A percentile compares a stretch with the other conserved stretches of the same genome.
phyloP scores from a whole-genome alignment of 768 basidiomycete species.

The Termitomyces sp. region DNA sequence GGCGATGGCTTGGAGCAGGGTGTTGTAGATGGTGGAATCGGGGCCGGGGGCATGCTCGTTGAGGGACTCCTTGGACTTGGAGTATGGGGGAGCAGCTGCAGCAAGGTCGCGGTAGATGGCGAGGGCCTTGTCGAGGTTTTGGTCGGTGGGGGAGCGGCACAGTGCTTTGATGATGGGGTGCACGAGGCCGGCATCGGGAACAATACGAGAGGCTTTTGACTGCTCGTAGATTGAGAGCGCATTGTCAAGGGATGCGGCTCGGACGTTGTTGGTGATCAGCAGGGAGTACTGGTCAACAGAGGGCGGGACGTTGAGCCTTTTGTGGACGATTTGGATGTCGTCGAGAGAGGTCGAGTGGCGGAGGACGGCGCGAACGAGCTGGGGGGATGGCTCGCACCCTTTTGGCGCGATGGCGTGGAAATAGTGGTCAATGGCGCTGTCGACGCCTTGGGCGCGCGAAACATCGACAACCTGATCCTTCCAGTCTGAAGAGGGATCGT shows the following conservation, averaged over 20 bases:
- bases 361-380: slow-evolving; percentile 36
- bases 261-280: slow-evolving; percentile 46
- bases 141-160: slow-evolving; percentile 35
- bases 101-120: slow-evolving; percentile 45
- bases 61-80: slow-evolving; percentile 11
- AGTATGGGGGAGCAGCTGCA: slow-evolving; percentile 20
- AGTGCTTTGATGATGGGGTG: slow-evolving; percentile 50
- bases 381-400: slow-evolving; percentile 23
- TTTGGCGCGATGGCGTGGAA: slow-evolving; percentile 22
- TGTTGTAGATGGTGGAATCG: slow-evolving; percentile 48
- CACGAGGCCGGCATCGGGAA: slow-evolving; percentile 44
- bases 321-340: slow-evolving; percentile 38
- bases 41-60: slow-evolving; percentile 36
- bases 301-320: slow-evolving; percentile 32
- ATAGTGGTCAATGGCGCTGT: slow-evolving; percentile 27
- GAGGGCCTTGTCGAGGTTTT: slow-evolving; percentile 47
- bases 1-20: slow-evolving; percentile 42
- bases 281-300: slow-evolving; percentile 45
- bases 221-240: slow-evolving; percentile 48
- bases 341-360: slow-evolving; percentile 30
- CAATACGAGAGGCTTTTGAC: slow-evolving; percentile 35
- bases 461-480: slow-evolving; percentile 10
- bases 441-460: slow-evolving; percentile 23
- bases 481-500: slow-evolving; percentile 9
- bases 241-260: slow-evolving; percentile 26